Base-by-base conservation (phyloP, 179 eudicot species). In the Corrigiola litoralis region DNA sequence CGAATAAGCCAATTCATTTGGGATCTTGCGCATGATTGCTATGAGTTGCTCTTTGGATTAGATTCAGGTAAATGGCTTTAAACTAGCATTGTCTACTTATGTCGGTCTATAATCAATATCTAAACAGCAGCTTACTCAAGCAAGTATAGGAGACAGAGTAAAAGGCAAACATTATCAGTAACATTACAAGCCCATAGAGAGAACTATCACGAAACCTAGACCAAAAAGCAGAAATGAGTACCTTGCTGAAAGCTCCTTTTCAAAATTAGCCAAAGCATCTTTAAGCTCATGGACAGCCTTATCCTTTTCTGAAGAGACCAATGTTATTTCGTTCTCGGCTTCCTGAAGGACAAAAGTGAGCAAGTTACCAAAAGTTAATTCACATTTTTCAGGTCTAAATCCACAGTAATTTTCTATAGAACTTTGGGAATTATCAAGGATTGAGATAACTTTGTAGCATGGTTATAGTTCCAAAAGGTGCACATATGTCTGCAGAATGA, bases 281-380 rank as follows among this genome's bases (percentile, higher is more conserved):
- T 83, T 84, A 76, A 95, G 92, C 73, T 91, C 95, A 68, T 81
- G 81, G 71, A 87, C 71, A 63, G 84, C 86, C 74, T 82, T 77
- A 71, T 91, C 99, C 79, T 81, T 88, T 75, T 91, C 97, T 4
- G 82, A 74, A 67, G 92, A 73, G 63, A 77, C 48, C 58, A 66
- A 76, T 33, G 73, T 34, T 48, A 91, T 75, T 79, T 95, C 99
- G 69, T 76, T 85, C 80, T 95, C 99, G 61, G 89, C 95, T 72
- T 91, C 99, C 99, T 95, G 70, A 65, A 80, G 42, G 45, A 41
- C 17, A 36, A 68, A 61, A 67, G 46, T 24, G 11, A 1, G 32
- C 45, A 57, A 49, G 33, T 80, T 41, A 77, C 32, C 62, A 47
- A 51, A 66, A 48, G 55, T 59, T 36, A 66, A 50, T 38, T 61